Evolutionary conservation across 441 rosid species (phyloP).

Genomic region (Erodium moschatum): DNA sequence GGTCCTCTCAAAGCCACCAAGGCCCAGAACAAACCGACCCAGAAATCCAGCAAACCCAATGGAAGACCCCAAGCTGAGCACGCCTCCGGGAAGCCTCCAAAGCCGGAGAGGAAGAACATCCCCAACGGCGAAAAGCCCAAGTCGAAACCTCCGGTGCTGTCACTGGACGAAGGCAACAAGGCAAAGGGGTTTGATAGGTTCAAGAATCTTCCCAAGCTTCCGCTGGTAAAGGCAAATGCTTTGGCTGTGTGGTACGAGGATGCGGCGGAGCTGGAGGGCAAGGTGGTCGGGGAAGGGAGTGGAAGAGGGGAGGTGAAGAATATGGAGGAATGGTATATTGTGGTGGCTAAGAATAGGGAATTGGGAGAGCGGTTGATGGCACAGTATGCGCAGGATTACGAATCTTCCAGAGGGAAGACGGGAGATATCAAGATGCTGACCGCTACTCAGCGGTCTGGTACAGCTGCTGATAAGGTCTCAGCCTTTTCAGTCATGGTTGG

Average conservation of each 20-base stretch:
- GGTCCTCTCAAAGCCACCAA: conserved; percentile 21
- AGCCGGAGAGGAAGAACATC: conserved; percentile 20
- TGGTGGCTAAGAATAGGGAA: conserved; percentile 59
- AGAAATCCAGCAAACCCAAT: not conserved
- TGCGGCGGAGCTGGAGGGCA: conserved; percentile 59
- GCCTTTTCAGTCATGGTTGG: conserved; percentile 79
- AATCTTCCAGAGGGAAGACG: conserved; percentile 49
- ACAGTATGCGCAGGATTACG: conserved; percentile 65
- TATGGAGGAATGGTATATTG: conserved; percentile 43
- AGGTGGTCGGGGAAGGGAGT: conserved; percentile 43
- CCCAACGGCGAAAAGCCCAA: conserved; percentile 18
- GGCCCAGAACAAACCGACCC: not conserved
- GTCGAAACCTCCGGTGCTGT: conserved; percentile 52
- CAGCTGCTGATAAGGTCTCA: conserved; percentile 80
- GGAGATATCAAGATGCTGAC: conserved; percentile 80
- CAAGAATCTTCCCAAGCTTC: conserved; percentile 56
- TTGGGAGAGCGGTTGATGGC: conserved; percentile 72
- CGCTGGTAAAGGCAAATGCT: conserved; percentile 54
- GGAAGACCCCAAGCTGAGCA: not conserved
- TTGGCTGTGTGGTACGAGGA: conserved; percentile 68
- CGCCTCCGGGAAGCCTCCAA: conserved; percentile 16
- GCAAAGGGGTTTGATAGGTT: conserved; percentile 34
- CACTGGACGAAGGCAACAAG: conserved; percentile 32
- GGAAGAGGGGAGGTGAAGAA: conserved; percentile 30
- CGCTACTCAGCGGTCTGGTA: conserved; percentile 81